These are phyloP conservation scores for Collybia mongolica DNA, from an alignment of 768 basidiomycete species.

Conservation along the genomic window DNA sequence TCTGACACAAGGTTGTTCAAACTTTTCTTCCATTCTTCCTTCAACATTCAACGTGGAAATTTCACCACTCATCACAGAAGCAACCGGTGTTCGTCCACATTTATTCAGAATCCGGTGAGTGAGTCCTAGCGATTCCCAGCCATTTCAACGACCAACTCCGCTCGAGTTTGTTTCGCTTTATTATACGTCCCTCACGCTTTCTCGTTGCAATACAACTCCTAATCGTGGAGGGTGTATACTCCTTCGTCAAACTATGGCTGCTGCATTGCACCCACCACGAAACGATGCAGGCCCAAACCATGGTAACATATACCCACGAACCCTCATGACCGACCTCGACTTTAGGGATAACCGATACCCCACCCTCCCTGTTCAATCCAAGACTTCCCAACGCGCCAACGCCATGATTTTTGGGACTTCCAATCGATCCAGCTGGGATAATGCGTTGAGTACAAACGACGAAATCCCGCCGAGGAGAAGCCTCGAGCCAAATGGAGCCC, in stretches of 20 bases:
- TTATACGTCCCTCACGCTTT: neutral
- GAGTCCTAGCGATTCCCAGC: neutral
- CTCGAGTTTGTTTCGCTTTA: slow-evolving; percentile 1
- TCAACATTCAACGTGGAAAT: no score
- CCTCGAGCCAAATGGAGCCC: slow-evolving; percentile 14
- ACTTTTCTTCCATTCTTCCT: slow-evolving; percentile 7
- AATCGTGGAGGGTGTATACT: slow-evolving; percentile 11
- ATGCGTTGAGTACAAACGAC: slow-evolving; percentile 13
- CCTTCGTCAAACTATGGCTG: slow-evolving; percentile 36
- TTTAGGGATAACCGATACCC: slow-evolving; percentile 64
- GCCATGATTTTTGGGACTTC: slow-evolving; percentile 26
- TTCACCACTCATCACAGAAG: no score
- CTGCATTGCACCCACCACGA: slow-evolving; percentile 46
- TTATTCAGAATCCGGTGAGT: neutral
- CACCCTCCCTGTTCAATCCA: slow-evolving; percentile 23
- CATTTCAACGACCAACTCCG: neutral
- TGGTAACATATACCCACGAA: slow-evolving; percentile 44
- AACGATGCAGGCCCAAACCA: slow-evolving; percentile 35
- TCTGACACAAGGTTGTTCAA: neutral
- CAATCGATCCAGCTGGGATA: slow-evolving; percentile 26
- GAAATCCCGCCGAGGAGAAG: slow-evolving; percentile 12
- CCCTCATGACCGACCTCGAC: slow-evolving; percentile 60
- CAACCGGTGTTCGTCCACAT: neutral
- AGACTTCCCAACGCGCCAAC: slow-evolving; percentile 20
- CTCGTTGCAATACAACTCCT: slow-evolving; percentile 15